Base-by-base conservation (phyloP, 768 basidiomycete species). In the Collybiopsis confluens region DNA sequence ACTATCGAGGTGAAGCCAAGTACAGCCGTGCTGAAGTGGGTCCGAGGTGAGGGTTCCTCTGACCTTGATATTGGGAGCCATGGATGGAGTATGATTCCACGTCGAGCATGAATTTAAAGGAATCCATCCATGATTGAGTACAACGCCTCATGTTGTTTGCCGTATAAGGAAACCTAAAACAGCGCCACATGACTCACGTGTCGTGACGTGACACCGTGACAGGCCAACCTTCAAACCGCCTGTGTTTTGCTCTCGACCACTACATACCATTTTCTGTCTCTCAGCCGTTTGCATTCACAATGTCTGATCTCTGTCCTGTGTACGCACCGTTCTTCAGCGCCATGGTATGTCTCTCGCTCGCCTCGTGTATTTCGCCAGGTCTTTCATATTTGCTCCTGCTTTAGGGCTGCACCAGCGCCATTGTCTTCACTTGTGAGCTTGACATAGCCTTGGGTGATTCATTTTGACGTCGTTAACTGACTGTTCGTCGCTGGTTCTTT, bases 291-390 rank as follows among this genome's bases (percentile, higher is more conserved):
- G 21, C 48, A 49, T 58, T 46, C 55, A 68, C 59, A 53, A 87
- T 87, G 84, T 83, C 88, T 65, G 90, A 92, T 63, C 76, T 88
- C 58, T 93, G 90, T 71, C 90, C 90, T 18, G 93, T 96, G 50
- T 98, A 98, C 73, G 90, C 96, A 54, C 96, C 96, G 61, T 98
- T 98, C 79, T 99, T 99, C 64, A 92, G 92, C 64, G 92, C 90
- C 54, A 93, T 97, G 91, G 93, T 91, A 60, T 67, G 88, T 18
- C 4, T 8, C 3, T 30, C 5, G 9, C 36, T 4, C 26, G 30
- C 16, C 35, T 20, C 7, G 37, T 8, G 3, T 37, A 48, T 15
- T 20, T 24, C 52, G 38, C 43, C 21, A 18, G 18, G 18, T 18
- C 26, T 18, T 56, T 18, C 6, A 13, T 33, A 6, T 33, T 33